These are phyloP conservation scores for Fusarium tanahbumbuense DNA, from an alignment of 2,329 filamentous ascomycete species.

Conservation along the genomic window DNA sequence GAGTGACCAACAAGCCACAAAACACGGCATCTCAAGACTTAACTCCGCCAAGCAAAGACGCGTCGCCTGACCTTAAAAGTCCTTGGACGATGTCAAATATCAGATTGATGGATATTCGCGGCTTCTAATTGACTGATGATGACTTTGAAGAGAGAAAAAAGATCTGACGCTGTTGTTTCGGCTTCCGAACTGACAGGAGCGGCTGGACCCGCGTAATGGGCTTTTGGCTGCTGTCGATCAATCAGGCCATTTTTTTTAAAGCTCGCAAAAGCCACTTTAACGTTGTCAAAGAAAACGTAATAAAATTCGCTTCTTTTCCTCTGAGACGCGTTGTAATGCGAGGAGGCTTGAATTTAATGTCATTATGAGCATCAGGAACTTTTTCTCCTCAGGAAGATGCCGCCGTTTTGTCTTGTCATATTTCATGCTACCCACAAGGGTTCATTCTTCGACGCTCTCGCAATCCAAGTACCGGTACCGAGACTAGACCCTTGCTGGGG, in stretches of 20 bases:
- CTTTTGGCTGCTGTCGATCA: not conserved
- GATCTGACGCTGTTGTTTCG: conserved; percentile 13
- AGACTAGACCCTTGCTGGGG: conserved; percentile 19
- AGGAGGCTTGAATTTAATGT: not conserved
- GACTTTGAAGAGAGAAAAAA: not conserved
- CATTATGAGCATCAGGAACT: conserved; percentile 17
- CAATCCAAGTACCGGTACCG: conserved; percentile 30
- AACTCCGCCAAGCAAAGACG: conserved; percentile 11
- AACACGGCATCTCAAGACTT: not conserved
- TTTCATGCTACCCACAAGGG: conserved; percentile 1
- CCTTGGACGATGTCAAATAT: not conserved
- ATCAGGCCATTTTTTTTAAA: conserved; percentile 11
- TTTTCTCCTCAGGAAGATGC: not conserved
- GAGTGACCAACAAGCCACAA: conserved; percentile 26
- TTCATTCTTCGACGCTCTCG: not conserved
- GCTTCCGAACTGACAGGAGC: conserved; percentile 20
- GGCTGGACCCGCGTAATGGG: conserved; percentile 19
- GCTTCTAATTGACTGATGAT: not conserved
- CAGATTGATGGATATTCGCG: not conserved
- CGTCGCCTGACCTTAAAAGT: conserved; percentile 16
- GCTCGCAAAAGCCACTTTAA: conserved; percentile 3
- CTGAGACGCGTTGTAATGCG: not conserved
- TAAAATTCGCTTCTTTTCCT: not conserved
- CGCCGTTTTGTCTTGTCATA: not conserved
- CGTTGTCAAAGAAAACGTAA: not conserved